phyloP scores from a whole-genome alignment of 345 rosid genomes.

The Dimocarpus longan region DNA sequence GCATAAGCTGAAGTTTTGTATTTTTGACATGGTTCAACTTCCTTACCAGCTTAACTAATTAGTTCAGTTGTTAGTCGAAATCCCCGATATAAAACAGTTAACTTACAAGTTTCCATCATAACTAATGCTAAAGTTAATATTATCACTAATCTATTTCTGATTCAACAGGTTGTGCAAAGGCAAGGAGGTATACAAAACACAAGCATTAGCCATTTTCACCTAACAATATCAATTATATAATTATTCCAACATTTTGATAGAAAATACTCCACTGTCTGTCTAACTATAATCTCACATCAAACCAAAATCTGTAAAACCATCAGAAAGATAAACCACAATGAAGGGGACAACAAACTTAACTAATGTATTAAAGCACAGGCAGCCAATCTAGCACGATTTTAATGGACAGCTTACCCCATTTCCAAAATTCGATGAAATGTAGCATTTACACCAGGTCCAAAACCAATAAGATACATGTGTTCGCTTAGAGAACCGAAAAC shows the following conservation, averaged over 20 bases:
- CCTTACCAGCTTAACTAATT: background rate
- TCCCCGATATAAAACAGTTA: background rate
- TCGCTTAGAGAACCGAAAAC: constrained; percentile 58
- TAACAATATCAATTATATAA: background rate
- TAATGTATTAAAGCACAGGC: constrained; percentile 11
- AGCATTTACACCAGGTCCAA: constrained; percentile 67
- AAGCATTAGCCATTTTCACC: background rate
- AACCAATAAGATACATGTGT: constrained; percentile 62
- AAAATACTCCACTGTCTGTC: background rate
- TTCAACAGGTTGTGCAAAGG: background rate
- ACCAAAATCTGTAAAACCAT: background rate
- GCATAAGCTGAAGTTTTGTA: background rate
- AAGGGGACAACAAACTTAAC: background rate
- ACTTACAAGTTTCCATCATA: background rate
- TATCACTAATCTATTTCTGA: background rate
- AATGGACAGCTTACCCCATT: constrained; percentile 44
- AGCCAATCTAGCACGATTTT: constrained; percentile 1
- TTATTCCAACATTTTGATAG: background rate
- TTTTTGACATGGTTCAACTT: background rate
- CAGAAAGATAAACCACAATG: background rate
- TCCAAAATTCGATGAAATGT: constrained; percentile 73
- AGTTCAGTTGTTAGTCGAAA: background rate
- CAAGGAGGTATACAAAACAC: background rate
- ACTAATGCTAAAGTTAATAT: background rate
- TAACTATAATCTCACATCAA: background rate